These are phyloP conservation scores for Pseudogymnoascus sp. DNA, from an alignment of 2,329 filamentous ascomycete species.

Conservation along the genomic window DNA sequence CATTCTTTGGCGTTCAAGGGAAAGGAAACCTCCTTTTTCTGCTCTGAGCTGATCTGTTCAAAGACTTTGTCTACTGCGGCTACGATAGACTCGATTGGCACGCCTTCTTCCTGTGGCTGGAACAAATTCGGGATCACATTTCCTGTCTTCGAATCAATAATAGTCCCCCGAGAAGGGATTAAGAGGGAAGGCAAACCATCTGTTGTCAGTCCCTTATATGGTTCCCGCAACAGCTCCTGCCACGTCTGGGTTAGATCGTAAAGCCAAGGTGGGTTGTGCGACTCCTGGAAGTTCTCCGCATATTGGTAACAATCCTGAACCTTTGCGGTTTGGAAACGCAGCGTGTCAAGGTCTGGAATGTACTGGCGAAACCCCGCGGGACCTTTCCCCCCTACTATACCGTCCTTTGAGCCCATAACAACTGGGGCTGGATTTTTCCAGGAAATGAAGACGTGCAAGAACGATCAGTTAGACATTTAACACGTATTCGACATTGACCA, in stretches of 20 bases:
- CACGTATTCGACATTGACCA: background rate
- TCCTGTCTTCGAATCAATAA: conserved; percentile 51
- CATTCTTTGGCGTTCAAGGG: conserved; percentile 44
- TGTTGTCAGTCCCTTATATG: conserved; percentile 26
- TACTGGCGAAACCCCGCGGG: conserved; percentile 44
- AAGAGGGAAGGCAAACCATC: conserved; percentile 23
- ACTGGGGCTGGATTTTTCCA: background rate
- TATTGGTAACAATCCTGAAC: conserved; percentile 57
- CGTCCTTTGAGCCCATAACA: background rate
- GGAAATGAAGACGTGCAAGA: background rate
- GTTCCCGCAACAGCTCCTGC: conserved; percentile 50
- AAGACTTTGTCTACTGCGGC: conserved; percentile 42
- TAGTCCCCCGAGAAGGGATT: conserved; percentile 42
- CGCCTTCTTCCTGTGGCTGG: conserved; percentile 22
- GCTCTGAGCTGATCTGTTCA: conserved; percentile 9
- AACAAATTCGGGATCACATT: conserved; percentile 12
- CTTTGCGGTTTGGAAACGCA: conserved; percentile 56
- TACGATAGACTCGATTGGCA: conserved; percentile 13
- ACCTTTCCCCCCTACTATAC: conserved; percentile 14
- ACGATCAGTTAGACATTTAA: background rate
- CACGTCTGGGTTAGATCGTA: conserved; percentile 61
- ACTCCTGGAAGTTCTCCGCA: conserved; percentile 50
- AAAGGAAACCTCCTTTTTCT: conserved; percentile 39
- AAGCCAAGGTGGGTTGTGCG: conserved; percentile 58
- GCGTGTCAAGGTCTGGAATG: conserved; percentile 53